Evolutionary conservation across 2,329 filamentous ascomycete genomes (phyloP), one percentile per base, ranked within the genome.

Genomic region (Exophiala sp.): DNA sequence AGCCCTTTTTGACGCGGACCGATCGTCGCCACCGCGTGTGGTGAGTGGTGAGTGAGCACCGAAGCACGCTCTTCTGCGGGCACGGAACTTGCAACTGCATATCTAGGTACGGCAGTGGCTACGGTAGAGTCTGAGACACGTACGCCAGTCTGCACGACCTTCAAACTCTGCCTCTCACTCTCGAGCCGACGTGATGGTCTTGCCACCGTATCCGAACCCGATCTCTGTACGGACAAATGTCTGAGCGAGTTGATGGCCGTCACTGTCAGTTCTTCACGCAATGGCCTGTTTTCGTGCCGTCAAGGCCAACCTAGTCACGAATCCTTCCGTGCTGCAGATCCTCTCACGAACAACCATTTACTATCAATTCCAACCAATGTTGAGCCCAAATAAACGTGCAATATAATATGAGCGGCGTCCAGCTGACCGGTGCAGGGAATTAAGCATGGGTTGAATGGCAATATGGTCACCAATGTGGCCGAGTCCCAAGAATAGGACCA

Each of bases 401-500:
- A 20, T 14, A 43, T 24, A 43, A n/a, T 24, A 43, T 24, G 21
- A 32, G 29, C 32, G 21, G n/a, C 21, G 41, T 12, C 41, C 41
- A 43, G 47, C 35, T 50, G 46, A 52, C 39, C 24, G 42, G 48
- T 24, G 6, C 33, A 18, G 35, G 24, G 40, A 24, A 34, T 38
- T 24, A 39, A 33, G 21, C 36, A 42, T 20, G 12, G 4, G 40
- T 46, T 46, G 39, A 42, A 54, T 50, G 35, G 47, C 43, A 46
- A 47, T 33, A 46, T 47, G 46, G 35, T 16, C 21, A 47, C 14
- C 20, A 12, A 12, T 46, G 48, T 46, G 45, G 47, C 47, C 36
- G 44, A 33, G n/a, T 6, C 54, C 57, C 57, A 55, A 57, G 54
- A 60, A 60, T 60, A 60, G 57, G 51, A 48, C 57, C 14, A 20